Evolutionary conservation across 164 flowering plant genomes (phyloP), one percentile per base, ranked within the genome.

Genomic region (Buxus sempervirens): DNA sequence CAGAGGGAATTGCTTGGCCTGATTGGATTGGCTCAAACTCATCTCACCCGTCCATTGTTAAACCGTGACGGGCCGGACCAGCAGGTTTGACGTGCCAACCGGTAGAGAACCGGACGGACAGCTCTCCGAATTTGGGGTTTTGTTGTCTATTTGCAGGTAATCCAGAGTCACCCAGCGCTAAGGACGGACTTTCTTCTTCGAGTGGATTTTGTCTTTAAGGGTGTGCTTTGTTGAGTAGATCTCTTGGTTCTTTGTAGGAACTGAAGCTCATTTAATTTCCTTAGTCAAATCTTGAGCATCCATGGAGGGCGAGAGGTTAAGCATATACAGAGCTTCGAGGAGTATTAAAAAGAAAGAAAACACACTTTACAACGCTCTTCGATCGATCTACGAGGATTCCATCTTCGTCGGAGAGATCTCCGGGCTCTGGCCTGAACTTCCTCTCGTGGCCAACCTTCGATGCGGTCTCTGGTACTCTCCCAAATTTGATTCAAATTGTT

Each of bases 401-500:
- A 79, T 88, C 63, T 95, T 95, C 73, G 90, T 95, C 27, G 82
- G 83, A 3, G 97, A 95, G 75, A 92, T 95, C 70, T 68, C 89
- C 0, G 81, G 84, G 77, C 77, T 95, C 6, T 92, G 97, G 97
- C 91, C 94, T 0, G 75, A 85, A 1, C 87, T 95, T 9, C 97
- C 98, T 7, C 76, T 90, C 15, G 66, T 95, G 19, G 96, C 97
- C 48, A 95, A 92, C 63, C 94, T 95, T 60, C 96, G 97, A 0
- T 95, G 98, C 62, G 98, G 98, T 14, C 83, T 90, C 66, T 95
- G 98, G 97, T 95, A 95, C 82, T 82, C 87, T 5, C 63, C 81
- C 26, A 64, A 63, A 2, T 95, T 95, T 70, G 72, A 87, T 61
- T 78, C 85, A 66, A 85, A 85, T 36, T 95, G 96, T 70, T 95